These are phyloP conservation scores for Fragaria nilgerrensis DNA, from an alignment of 306 rosid species.

Conservation along the genomic window DNA sequence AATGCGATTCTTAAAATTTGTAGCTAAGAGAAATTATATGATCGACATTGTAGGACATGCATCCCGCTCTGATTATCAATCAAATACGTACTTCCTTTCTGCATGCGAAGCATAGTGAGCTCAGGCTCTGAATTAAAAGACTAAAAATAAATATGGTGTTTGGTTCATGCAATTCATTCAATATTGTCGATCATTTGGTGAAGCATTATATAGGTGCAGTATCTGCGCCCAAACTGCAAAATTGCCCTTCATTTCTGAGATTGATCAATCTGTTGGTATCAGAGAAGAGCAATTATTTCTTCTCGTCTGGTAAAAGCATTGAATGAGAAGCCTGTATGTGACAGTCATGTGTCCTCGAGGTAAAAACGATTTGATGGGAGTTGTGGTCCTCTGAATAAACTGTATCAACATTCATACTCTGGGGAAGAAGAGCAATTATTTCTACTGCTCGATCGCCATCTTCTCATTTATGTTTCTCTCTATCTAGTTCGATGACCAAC, in stretches of 20 bases:
- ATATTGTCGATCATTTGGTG: not conserved
- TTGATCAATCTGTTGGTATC: not conserved
- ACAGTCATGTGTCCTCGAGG: slow-evolving; percentile 22
- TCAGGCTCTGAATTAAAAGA: not conserved
- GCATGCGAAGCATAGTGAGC: not conserved
- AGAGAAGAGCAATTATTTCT: not conserved
- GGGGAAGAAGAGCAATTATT: not conserved
- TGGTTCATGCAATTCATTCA: not conserved
- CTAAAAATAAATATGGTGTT: not conserved
- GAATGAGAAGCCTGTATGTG: slow-evolving; percentile 7
- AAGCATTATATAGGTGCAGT: not conserved
- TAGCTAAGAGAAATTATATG: too few relatives aligned
- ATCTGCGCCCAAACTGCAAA: not conserved
- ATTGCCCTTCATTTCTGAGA: not conserved
- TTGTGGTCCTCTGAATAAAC: slow-evolving; percentile 10
- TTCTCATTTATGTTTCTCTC: not conserved
- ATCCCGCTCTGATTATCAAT: not conserved
- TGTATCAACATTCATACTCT: not conserved
- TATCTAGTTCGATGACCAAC: not conserved
- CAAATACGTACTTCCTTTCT: not conserved
- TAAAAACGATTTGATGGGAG: slow-evolving; percentile 4
- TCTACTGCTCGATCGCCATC: not conserved
- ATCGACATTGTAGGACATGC: too few relatives aligned
- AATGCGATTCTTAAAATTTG: too few relatives aligned
- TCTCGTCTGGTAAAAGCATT: slow-evolving; percentile 13